Conservation (phyloP, 306 rosid genomes). For the Vigna hirtella region DNA sequence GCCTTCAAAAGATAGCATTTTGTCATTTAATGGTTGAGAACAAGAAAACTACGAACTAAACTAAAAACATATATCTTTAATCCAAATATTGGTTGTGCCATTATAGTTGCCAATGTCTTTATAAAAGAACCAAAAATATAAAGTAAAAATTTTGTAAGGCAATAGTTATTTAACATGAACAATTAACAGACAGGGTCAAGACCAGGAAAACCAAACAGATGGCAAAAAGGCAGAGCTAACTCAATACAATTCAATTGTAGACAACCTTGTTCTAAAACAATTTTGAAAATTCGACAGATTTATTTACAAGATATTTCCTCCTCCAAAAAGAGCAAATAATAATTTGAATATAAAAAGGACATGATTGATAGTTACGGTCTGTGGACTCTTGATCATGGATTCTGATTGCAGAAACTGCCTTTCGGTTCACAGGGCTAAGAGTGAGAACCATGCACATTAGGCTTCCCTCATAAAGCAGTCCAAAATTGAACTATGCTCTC, state of each 20-base stretch:
- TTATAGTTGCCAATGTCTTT: slow-evolving; percentile 17
- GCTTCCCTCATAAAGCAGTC: neutral
- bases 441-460: neutral
- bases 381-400: neutral
- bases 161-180: slow-evolving; percentile 7
- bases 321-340: neutral
- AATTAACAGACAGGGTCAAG: neutral
- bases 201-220: neutral
- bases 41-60: slow-evolving; percentile 18
- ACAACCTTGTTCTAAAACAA: neutral
- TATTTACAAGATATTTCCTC: neutral
- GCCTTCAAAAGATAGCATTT: slow-evolving; percentile 63
- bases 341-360: neutral
- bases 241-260: neutral
- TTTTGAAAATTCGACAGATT: neutral
- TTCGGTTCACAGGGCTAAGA: neutral
- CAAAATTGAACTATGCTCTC: neutral
- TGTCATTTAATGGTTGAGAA: slow-evolving; percentile 26
- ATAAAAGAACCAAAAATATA: slow-evolving; percentile 27
- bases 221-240: neutral
- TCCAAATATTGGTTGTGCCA: neutral
- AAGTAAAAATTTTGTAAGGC: slow-evolving; percentile 16
- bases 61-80: neutral
- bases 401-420: slow-evolving; percentile 7
- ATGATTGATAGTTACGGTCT: neutral